Evolutionary conservation across 2,329 filamentous ascomycete genomes (phyloP).

Genomic region (Colletotrichum nymphaeae): DNA sequence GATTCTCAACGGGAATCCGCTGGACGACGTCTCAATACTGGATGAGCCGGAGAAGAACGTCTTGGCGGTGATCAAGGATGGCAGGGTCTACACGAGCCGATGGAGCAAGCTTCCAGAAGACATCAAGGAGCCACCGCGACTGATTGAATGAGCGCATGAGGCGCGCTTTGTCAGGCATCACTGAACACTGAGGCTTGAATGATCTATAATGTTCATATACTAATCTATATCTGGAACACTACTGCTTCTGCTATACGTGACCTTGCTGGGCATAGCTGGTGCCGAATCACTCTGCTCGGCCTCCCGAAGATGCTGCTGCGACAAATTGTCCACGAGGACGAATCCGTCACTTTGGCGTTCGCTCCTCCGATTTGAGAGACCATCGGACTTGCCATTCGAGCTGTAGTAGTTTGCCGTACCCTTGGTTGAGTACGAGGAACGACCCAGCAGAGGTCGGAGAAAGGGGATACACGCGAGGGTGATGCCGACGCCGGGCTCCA

Average conservation of each 20-base stretch:
- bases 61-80: constrained; percentile 66
- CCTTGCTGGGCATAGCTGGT: not conserved
- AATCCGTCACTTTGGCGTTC: constrained; percentile 3
- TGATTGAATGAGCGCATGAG: constrained; percentile 16
- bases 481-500: constrained; percentile 53
- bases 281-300: not conserved
- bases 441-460: constrained; percentile 51
- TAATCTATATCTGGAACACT: not conserved
- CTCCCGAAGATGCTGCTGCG: not conserved
- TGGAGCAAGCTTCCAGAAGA: constrained; percentile 40
- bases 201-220: not conserved
- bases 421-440: constrained; percentile 28
- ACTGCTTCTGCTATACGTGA: not conserved
- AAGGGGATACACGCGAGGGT: constrained; percentile 53
- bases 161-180: no score
- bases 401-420: constrained; percentile 29
- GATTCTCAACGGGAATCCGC: constrained; percentile 62
- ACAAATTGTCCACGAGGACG: not conserved
- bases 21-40: constrained; percentile 65
- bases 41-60: constrained; percentile 59
- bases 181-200: not conserved
- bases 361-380: not conserved
- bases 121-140: constrained; percentile 24
- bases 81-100: constrained; percentile 51
- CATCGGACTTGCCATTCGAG: not conserved